Base-by-base conservation (phyloP, 2,329 filamentous ascomycete genomes). In the Botryosphaeria dothidea region DNA sequence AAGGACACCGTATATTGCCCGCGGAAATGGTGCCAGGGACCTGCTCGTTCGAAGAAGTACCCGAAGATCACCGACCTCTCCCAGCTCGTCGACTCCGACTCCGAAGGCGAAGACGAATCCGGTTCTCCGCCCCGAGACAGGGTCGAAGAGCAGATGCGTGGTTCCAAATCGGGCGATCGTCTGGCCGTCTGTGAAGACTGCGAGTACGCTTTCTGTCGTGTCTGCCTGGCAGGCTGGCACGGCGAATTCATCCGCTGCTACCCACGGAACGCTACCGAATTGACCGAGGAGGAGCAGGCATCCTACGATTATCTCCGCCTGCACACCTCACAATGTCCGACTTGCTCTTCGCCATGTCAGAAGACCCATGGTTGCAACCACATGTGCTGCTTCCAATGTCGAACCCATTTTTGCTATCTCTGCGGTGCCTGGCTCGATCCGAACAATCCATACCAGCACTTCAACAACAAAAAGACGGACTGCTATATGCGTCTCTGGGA, bases 361-460 rank as follows among this genome's bases (percentile, higher is more conserved):
- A 99, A 99, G 82, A 92, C 90, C 1, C 88, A 92, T 73, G 95
- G 95, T 43, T 99, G 95, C 83, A 97, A 97, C 77, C 93, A 97
- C 78, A 98, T 98, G 93, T 91, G 90, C 57, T 97, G 94, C 79
- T 92, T 90, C 76, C 89, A 92, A 68, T 99, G 95, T 81, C 84
- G 90, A 60, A 91, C 92, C 2, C 94, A 98, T 77, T 98, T 97
- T 75, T 99, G 95, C 80, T 98, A 98, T 71, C 85, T 98, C 1
- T 98, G 95, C 74, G 90, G 90, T 0, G 85, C 88, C n/a, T 98
- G 92, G 91, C 84, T 99, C 46, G 85, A 90, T 64, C 87, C 91
- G 0, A 83, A 81, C 19, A 95, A 97, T 70, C 93, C 93, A 1
- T 98, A 98, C 73, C 80, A 84, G 63, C 95, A 99, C 76, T 99